These are phyloP conservation scores for Myxozyma neglecta DNA, from an alignment of 805 yeast species.

Conservation along the genomic window DNA sequence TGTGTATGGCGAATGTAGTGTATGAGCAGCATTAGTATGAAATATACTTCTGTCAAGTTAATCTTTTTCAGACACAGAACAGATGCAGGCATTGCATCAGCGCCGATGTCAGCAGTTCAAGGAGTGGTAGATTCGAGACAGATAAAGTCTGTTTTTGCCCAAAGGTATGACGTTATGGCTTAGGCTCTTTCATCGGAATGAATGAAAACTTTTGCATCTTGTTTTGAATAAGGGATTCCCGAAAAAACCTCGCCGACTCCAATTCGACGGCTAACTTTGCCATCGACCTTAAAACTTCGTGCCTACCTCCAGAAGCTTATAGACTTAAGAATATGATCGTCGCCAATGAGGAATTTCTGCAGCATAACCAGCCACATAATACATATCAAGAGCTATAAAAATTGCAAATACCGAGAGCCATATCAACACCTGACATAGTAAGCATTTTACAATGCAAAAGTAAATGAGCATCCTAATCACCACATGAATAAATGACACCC, in stretches of 20 bases:
- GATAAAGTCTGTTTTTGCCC: background rate
- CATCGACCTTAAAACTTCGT: conserved; percentile 43
- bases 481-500: conserved; percentile 56
- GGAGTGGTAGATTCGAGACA: background rate
- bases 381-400: conserved; percentile 51
- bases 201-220: background rate
- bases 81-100: background rate
- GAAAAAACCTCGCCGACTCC: conserved; percentile 43
- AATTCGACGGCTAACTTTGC: conserved; percentile 44
- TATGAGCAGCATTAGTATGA: conserved; percentile 42
- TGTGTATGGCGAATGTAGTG: conserved; percentile 47
- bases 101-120: background rate
- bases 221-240: background rate
- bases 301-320: conserved; percentile 53
- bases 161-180: background rate
- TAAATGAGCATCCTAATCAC: conserved; percentile 52
- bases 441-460: conserved; percentile 50
- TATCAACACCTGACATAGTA: conserved; percentile 43
- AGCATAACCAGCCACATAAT: conserved; percentile 50
- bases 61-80: background rate
- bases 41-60: conserved; percentile 36
- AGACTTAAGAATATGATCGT: conserved; percentile 44
- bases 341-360: conserved; percentile 53
- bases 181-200: background rate
- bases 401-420: conserved; percentile 42